Conservation (phyloP, 2,329 filamentous ascomycete species). For the Neocucurbitaria cava region DNA sequence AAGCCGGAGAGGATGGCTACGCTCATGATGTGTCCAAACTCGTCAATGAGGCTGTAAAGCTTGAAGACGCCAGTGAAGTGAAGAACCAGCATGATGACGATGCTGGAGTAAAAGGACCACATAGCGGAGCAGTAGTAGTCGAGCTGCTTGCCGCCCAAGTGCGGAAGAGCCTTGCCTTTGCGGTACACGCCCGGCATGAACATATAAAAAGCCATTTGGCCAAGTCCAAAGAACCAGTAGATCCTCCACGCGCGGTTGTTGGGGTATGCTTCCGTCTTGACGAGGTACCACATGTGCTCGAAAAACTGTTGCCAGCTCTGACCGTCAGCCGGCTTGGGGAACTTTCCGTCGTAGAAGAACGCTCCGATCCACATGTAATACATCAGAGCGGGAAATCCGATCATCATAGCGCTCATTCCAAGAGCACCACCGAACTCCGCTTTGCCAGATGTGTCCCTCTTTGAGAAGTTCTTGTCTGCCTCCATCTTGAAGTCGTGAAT, state of each 20-base stretch:
- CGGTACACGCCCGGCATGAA: constrained; percentile 85
- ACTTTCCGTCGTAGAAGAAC: constrained; percentile 85
- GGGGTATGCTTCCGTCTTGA: constrained; percentile 86
- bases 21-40: constrained; percentile 91
- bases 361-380: constrained; percentile 99
- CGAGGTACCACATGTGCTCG: constrained; percentile 71
- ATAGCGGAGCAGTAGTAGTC: constrained; percentile 94
- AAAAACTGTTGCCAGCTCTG: constrained; percentile 76
- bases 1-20: constrained; percentile 93
- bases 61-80: constrained; percentile 87
- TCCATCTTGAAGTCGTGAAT: constrained; percentile 30
- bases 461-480: constrained; percentile 45
- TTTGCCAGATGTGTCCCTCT: constrained; percentile 57
- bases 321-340: constrained; percentile 71
- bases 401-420: constrained; percentile 86
- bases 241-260: constrained; percentile 83
- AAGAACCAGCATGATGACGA: constrained; percentile 71
- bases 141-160: constrained; percentile 83
- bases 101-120: constrained; percentile 85
- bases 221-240: constrained; percentile 92
- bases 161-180: constrained; percentile 85
- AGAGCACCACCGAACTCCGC: constrained; percentile 86
- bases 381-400: constrained; percentile 92
- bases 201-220: constrained; percentile 84
- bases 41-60: constrained; percentile 89